Evolutionary conservation across 805 yeast species (phyloP).

Genomic region (Lachancea thermotolerans): DNA sequence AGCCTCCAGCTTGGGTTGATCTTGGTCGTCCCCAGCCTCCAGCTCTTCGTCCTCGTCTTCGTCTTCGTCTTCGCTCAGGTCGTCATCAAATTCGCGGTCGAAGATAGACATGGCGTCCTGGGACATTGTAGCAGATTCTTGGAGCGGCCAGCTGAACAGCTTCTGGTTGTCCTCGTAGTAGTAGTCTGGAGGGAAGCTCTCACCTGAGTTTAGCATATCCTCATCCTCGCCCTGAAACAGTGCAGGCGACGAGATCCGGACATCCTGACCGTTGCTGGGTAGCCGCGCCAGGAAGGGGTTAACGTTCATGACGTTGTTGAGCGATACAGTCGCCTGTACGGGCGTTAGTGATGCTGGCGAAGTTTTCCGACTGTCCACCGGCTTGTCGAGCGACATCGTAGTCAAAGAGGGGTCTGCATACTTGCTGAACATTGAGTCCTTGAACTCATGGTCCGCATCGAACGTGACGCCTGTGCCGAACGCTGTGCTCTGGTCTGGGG

Average conservation of each 20-base stretch:
- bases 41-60: conserved; percentile 14
- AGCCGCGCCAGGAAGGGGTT: conserved; percentile 13
- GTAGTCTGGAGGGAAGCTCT: conserved; percentile 14
- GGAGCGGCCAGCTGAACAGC: conserved; percentile 20
- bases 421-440: conserved; percentile 20
- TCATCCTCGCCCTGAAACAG: conserved; percentile 8
- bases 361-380: conserved; percentile 1
- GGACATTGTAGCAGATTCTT: conserved; percentile 17
- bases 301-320: conserved; percentile 19
- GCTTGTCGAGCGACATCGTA: conserved; percentile 19
- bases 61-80: conserved; percentile 23
- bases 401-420: conserved; percentile 32
- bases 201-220: conserved; percentile 6
- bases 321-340: conserved; percentile 23
- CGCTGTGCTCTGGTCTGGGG: conserved; percentile 1
- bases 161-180: conserved; percentile 15
- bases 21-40: neutral
- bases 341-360: conserved; percentile 9
- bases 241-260: conserved; percentile 6
- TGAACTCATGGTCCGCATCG: neutral
- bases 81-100: conserved; percentile 28
- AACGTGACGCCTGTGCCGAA: neutral
- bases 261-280: conserved; percentile 3
- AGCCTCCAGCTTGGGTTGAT: neutral
- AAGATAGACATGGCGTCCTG: conserved; percentile 28